Conservation (phyloP, 2,329 filamentous ascomycete genomes). For the Aspergillus sp. region DNA sequence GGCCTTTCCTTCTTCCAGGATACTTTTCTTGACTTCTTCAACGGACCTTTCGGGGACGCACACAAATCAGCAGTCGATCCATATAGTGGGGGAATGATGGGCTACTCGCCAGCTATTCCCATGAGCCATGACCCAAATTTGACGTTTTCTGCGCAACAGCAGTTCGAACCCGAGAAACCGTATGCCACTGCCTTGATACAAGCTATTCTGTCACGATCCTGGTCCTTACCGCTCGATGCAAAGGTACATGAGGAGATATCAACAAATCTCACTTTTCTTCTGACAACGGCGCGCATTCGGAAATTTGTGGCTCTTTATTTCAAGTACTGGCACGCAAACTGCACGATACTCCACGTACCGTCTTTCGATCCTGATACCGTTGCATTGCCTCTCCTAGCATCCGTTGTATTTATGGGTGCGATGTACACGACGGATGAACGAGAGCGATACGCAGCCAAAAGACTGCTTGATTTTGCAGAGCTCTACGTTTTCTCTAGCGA, state of each 20-base stretch:
- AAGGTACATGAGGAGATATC: slow-evolving; percentile 43
- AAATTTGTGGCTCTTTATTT: slow-evolving; percentile 47
- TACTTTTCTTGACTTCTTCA: slow-evolving; percentile 40
- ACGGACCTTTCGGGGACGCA: slow-evolving; percentile 34
- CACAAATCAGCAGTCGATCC: slow-evolving; percentile 25
- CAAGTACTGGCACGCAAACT: slow-evolving; percentile 47
- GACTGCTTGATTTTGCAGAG: slow-evolving; percentile 45
- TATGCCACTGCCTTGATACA: slow-evolving; percentile 43
- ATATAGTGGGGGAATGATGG: slow-evolving; percentile 20
- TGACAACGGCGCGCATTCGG: slow-evolving; percentile 42
- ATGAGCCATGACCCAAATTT: slow-evolving; percentile 21
- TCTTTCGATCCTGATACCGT: slow-evolving; percentile 42
- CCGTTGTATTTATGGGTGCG: slow-evolving; percentile 45
- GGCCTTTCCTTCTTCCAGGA: slow-evolving; percentile 35
- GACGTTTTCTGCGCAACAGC: slow-evolving; percentile 19
- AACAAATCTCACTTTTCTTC: slow-evolving; percentile 38
- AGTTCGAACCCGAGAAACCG: slow-evolving; percentile 37
- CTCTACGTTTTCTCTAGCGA: slow-evolving; percentile 45
- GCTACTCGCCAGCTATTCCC: slow-evolving; percentile 18
- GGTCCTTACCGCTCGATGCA: slow-evolving; percentile 38
- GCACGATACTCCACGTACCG: slow-evolving; percentile 43
- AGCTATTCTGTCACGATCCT: slow-evolving; percentile 39
- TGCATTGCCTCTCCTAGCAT: slow-evolving; percentile 39
- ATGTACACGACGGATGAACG: slow-evolving; percentile 45
- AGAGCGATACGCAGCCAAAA: slow-evolving; percentile 40